Base-by-base conservation (phyloP, 306 rosid genomes). In the Erythrophleum fordii region DNA sequence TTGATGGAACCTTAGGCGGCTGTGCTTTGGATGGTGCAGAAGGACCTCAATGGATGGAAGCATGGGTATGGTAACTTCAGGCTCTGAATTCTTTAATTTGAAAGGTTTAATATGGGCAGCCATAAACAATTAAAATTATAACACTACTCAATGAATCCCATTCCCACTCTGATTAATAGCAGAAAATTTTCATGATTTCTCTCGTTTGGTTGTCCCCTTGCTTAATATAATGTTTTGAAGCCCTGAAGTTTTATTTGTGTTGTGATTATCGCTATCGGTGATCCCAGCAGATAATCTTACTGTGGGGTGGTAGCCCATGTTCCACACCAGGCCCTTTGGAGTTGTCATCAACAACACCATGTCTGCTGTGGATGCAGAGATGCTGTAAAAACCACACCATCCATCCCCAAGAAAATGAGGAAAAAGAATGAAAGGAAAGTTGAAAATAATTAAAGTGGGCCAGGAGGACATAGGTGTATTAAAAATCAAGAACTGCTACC, bases 11-110 rank as follows among this genome's bases (percentile, higher is more conserved):
- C 86, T 78, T 96, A 81, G 99, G 97, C 76, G 99, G 99, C 61
- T 90, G 96, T 90, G 99, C 99, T 77, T 91, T 96, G 77, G 99
- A 96, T 83, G 99, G 99, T 46, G 99, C 97, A 41, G 99, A 96
- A 86, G 99, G 99, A 62, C 98, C 98, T 34, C 99, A 96, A 77
- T 96, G 99, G 99, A 96, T 96, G 99, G 99, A 96, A 92, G 98
- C 99, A 87, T 96, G 99, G 99, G 99, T 96, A 89, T 55, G 87
- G 81, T 74, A 80, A 72, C 69, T 84, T 73, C 79, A 59, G 56
- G 61, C 49, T 81, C 79, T 70, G 23, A 11, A 22, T 61, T 77
- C 17, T 68, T 77, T 66, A 37, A 77, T 51, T 81, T 74, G 34
- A 45, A 44, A 64, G 34, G 80, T 69, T 61, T 35, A 37, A 41